A percentile compares a stretch with the other conserved stretches of the same genome.
These are phyloP conservation scores for Heritiera fomes DNA, from an alignment of 345 rosid genomes.

Conservation along the genomic window DNA sequence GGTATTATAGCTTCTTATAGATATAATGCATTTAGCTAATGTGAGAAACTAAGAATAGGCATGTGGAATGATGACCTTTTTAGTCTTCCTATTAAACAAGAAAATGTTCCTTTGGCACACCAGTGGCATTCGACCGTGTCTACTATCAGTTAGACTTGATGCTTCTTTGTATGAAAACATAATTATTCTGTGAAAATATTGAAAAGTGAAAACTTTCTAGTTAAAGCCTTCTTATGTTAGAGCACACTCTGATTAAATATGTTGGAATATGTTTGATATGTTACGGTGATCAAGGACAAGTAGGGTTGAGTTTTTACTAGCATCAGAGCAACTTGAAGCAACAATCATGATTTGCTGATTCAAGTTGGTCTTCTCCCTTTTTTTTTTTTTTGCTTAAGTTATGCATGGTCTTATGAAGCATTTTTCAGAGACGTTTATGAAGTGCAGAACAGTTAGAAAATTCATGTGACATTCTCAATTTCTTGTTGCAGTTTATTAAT, in stretches of 20 bases:
- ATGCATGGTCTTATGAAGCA: neutral
- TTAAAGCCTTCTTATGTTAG: neutral
- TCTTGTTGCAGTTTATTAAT: constrained; percentile 68
- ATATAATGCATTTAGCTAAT: neutral
- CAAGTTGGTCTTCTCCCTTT: neutral
- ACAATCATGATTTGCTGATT: neutral
- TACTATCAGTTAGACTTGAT: neutral
- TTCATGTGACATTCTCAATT: constrained; percentile 12
- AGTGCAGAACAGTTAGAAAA: neutral
- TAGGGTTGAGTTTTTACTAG: neutral
- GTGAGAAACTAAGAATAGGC: constrained; percentile 3
- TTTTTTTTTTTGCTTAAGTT: neutral
- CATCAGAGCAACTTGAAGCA: constrained; percentile 1
- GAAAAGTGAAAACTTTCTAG: neutral
- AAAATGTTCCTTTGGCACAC: neutral
- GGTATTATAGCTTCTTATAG: neutral
- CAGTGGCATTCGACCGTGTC: neutral
- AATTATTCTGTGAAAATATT: neutral
- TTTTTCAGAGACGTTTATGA: neutral
- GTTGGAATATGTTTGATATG: neutral
- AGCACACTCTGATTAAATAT: neutral
- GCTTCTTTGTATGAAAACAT: neutral
- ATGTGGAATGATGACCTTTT: neutral
- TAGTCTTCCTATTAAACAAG: neutral
- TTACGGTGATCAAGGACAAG: neutral